These are phyloP conservation scores for Neurospora sp. DNA, from an alignment of 495 filamentous ascomycete species.

Conservation along the genomic window DNA sequence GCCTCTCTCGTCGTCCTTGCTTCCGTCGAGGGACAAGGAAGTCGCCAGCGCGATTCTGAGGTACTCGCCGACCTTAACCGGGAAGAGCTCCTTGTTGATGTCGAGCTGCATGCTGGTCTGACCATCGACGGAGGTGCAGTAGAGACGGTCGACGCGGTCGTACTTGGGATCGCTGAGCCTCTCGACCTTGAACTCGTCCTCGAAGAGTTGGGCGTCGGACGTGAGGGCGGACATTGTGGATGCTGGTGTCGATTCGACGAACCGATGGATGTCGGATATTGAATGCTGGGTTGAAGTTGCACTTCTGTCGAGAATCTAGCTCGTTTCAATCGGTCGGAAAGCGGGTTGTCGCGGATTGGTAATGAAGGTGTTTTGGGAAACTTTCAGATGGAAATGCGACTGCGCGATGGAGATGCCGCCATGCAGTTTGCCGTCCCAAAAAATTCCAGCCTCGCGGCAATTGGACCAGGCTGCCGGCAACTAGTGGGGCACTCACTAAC, in stretches of 20 bases:
- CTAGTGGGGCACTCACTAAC: neutral
- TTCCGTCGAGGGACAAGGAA: conserved; percentile 77
- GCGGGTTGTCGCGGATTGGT: neutral
- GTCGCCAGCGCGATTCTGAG: conserved; percentile 72
- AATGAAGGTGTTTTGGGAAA: neutral
- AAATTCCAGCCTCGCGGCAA: neutral
- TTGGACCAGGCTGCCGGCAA: neutral
- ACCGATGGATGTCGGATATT: neutral
- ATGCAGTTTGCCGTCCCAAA: neutral
- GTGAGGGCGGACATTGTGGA: conserved; percentile 37
- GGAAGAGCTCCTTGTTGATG: conserved; percentile 90
- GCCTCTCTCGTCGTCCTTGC: conserved; percentile 54
- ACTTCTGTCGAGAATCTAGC: neutral
- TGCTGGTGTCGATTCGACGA: conserved; percentile 6
- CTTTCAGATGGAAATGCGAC: neutral
- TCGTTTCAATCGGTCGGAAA: neutral
- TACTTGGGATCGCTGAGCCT: conserved; percentile 74
- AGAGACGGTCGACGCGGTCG: conserved; percentile 82
- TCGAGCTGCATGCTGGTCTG: conserved; percentile 74
- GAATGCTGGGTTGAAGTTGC: neutral
- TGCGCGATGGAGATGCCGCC: neutral
- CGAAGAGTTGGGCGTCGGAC: conserved; percentile 80
- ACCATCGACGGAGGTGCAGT: conserved; percentile 57
- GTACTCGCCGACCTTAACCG: conserved; percentile 57
- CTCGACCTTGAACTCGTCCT: conserved; percentile 81